Evolutionary conservation across 805 yeast species (phyloP).

Genomic region (Alloascoidea hylecoeti): DNA sequence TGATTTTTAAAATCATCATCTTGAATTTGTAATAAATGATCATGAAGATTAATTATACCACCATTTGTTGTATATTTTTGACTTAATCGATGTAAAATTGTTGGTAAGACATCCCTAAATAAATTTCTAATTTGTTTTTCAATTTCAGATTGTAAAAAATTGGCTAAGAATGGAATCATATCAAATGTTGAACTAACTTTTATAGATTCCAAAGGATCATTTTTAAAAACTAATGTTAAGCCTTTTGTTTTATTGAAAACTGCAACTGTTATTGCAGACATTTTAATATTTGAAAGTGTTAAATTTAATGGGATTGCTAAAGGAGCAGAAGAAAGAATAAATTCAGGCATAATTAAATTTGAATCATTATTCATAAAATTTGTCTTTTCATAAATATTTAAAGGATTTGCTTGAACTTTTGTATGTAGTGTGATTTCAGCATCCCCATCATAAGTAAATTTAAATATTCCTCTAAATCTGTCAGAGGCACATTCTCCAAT

Average conservation of each 20-base stretch:
- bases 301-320: conserved; percentile 71
- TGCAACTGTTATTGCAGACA: conserved; percentile 72
- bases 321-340: conserved; percentile 48
- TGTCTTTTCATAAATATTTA: conserved; percentile 40
- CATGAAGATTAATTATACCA: conserved; percentile 4
- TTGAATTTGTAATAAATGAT: conserved; percentile 4
- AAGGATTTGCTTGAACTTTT: conserved; percentile 72
- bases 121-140: conserved; percentile 68
- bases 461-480: conserved; percentile 71
- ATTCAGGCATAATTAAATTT: conserved; percentile 51
- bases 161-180: conserved; percentile 70
- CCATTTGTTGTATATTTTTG: conserved; percentile 42
- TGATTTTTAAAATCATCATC: conserved; percentile 10
- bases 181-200: conserved; percentile 82
- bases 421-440: conserved; percentile 65
- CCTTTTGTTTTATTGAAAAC: conserved; percentile 78
- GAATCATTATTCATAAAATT: conserved; percentile 20
- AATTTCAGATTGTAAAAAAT: conserved; percentile 68
- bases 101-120: conserved; percentile 75
- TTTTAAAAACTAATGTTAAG: conserved; percentile 72
- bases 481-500: conserved; percentile 71
- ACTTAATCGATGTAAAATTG: conserved; percentile 62
- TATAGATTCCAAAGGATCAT: conserved; percentile 77
- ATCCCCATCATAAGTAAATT: conserved; percentile 62
- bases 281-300: conserved; percentile 53